These are phyloP conservation scores for Boechera divaricarpa DNA, from an alignment of 345 rosid genomes.

Conservation along the genomic window DNA sequence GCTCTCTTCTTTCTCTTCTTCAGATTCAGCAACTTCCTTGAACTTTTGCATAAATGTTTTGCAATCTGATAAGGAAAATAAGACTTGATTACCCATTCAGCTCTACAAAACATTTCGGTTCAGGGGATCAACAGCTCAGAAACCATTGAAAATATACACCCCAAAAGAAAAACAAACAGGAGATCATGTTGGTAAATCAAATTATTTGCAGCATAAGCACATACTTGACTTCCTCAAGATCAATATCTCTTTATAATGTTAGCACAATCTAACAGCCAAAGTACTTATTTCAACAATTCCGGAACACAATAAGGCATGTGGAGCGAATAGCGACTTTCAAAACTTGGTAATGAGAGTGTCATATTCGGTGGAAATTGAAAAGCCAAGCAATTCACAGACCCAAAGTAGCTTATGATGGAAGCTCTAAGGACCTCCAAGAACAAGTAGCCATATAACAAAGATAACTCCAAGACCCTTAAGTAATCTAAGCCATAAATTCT, in stretches of 20 bases:
- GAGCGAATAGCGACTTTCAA: not conserved
- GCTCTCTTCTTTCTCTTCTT: conserved; percentile 64
- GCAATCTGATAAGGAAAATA: conserved; percentile 61
- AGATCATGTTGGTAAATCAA: conserved; percentile 2
- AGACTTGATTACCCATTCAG: not conserved
- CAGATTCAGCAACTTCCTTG: conserved; percentile 76
- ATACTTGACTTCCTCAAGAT: conserved; percentile 7
- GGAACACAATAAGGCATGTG: not conserved
- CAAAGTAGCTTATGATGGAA: not conserved
- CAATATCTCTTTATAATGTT: not conserved
- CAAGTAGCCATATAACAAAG: not conserved
- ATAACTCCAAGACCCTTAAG: not conserved
- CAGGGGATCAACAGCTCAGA: not conserved
- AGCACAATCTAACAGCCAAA: not conserved
- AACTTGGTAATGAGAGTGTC: not conserved
- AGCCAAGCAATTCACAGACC: not conserved
- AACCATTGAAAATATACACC: not conserved
- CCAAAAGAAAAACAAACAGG: not conserved
- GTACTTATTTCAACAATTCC: not conserved
- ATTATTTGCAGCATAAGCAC: conserved; percentile 4
- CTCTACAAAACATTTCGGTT: conserved; percentile 1
- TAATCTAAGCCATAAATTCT: not conserved
- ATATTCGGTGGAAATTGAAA: not conserved
- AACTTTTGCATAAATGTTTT: conserved; percentile 78
- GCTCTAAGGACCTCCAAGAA: not conserved